A percentile compares a stretch with the other conserved stretches of the same genome.
Evolutionary conservation across 257 asterid genomes (phyloP).

Genomic region (Solanum piurae): DNA sequence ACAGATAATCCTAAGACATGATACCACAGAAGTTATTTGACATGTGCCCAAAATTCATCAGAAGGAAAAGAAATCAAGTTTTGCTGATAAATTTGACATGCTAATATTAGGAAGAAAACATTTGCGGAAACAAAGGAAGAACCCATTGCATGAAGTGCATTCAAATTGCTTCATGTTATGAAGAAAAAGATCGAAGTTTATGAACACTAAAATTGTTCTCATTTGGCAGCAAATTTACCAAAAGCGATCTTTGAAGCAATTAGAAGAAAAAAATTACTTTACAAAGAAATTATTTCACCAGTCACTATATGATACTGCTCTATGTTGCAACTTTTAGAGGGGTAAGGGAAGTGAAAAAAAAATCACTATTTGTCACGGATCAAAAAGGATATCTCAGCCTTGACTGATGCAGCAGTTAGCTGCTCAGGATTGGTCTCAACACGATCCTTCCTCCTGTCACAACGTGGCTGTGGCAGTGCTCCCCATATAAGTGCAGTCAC

Average conservation of each 20-base stretch:
- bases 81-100: neutral
- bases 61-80: neutral
- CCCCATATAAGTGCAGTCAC: slow-evolving; percentile 90
- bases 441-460: slow-evolving; percentile 88
- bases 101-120: neutral
- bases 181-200: neutral
- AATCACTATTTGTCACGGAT: neutral
- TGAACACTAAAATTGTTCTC: neutral
- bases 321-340: neutral
- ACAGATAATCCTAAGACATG: neutral
- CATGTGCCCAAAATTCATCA: neutral
- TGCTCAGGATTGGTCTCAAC: slow-evolving; percentile 99
- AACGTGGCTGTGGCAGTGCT: slow-evolving; percentile 97
- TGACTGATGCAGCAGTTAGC: slow-evolving; percentile 93
- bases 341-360: neutral
- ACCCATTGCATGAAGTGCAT: neutral
- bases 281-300: neutral
- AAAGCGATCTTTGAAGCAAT: neutral
- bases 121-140: neutral
- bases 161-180: neutral
- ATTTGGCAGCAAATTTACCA: neutral
- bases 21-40: neutral
- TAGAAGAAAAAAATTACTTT: neutral
- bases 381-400: slow-evolving; percentile 92
- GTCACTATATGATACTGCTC: neutral